phyloP scores from a whole-genome alignment of 2,329 filamentous ascomycete genomes.

The Paecilomyces sp. region DNA sequence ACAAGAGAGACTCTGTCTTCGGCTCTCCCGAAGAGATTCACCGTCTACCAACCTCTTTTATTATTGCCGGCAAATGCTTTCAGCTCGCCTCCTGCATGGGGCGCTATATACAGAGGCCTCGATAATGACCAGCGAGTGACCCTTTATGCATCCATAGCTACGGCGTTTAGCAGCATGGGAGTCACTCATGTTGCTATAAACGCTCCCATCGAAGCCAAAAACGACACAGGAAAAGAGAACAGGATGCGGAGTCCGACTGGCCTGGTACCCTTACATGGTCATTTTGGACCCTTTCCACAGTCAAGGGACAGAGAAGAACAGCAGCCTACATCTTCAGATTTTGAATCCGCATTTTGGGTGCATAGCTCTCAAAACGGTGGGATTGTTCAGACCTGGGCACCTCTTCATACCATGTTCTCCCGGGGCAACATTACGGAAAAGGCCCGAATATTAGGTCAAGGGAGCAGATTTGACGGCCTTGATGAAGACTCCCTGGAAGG shows the following conservation, averaged over 20 bases:
- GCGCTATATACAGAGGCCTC: slow-evolving; percentile 20
- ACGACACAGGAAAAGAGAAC: slow-evolving; percentile 49
- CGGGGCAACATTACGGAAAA: slow-evolving; percentile 89
- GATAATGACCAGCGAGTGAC: slow-evolving; percentile 17
- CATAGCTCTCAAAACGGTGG: slow-evolving; percentile 67
- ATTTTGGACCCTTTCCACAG: slow-evolving; percentile 55
- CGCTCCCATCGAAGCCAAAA: slow-evolving; percentile 44
- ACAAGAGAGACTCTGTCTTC: slow-evolving; percentile 8
- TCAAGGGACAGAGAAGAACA: slow-evolving; percentile 15
- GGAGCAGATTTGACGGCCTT: slow-evolving; percentile 26
- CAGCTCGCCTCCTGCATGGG: slow-evolving; percentile 19
- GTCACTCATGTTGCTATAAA: slow-evolving; percentile 54
- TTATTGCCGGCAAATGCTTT: slow-evolving; percentile 48
- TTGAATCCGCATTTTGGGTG: slow-evolving; percentile 69
- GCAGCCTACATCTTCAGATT: slow-evolving; percentile 45
- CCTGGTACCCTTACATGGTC: slow-evolving; percentile 62
- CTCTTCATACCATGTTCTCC: slow-evolving; percentile 88
- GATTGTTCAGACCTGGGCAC: slow-evolving; percentile 79
- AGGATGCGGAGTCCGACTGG: slow-evolving; percentile 65
- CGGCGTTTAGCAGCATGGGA: slow-evolving; percentile 27
- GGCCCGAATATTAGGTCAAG: slow-evolving; percentile 56
- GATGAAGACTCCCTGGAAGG: slow-evolving; percentile 16
- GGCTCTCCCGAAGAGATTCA: slow-evolving; percentile 41
- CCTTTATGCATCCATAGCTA: slow-evolving; percentile 37
- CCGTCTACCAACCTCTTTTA: slow-evolving; percentile 51